Percentiles rank a stretch among this genome's conserved stretches.
Evolutionary conservation across 441 rosid genomes (phyloP).

Genomic region (Euphorbia celastroides): DNA sequence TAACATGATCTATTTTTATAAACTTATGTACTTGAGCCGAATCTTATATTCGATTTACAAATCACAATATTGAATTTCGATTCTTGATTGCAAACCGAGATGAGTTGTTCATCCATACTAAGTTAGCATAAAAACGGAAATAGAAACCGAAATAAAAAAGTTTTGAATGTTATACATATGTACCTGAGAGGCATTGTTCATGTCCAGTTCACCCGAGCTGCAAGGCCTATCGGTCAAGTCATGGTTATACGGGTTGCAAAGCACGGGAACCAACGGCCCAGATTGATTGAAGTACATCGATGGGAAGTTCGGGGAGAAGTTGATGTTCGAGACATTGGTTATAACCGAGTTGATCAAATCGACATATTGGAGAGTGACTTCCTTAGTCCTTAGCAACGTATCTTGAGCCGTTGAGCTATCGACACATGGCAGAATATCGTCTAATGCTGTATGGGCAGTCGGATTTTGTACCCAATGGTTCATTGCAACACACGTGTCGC

Average conservation of each 20-base stretch:
- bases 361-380: conserved; percentile 66
- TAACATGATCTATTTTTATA: too few species aligned
- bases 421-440: conserved; percentile 82
- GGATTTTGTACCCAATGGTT: conserved; percentile 84
- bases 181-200: conserved; percentile 82
- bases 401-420: conserved; percentile 77
- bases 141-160: too few species aligned
- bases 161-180: not conserved
- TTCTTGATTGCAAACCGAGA: too few species aligned
- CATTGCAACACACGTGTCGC: conserved; percentile 86
- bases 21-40: too few species aligned
- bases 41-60: too few species aligned
- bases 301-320: conserved; percentile 74
- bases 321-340: conserved; percentile 78
- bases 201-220: conserved; percentile 61
- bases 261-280: conserved; percentile 76
- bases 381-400: conserved; percentile 54
- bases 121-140: too few species aligned
- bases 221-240: conserved; percentile 61
- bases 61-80: too few species aligned
- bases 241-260: conserved; percentile 69
- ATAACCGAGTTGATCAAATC: conserved; percentile 74
- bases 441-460: conserved; percentile 72
- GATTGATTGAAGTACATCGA: conserved; percentile 85
- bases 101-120: too few species aligned